Evolutionary conservation across 345 rosid species (phyloP).

Genomic region (Citrus trifoliata): DNA sequence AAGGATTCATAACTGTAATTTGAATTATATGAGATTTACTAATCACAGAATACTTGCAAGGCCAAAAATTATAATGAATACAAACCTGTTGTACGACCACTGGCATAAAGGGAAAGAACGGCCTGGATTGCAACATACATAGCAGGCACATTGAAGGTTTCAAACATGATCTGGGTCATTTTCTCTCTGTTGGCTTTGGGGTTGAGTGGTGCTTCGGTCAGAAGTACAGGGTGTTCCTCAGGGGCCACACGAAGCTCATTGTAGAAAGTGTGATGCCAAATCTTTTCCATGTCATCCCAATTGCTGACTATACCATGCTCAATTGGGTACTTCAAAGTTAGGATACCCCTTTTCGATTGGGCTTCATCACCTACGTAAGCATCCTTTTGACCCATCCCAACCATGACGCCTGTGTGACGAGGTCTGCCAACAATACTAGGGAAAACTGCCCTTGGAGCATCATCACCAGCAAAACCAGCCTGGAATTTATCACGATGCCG

Average conservation of each 20-base stretch:
- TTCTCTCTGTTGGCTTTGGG: constrained; percentile 65
- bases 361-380: constrained; percentile 52
- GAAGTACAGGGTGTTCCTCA: constrained; percentile 63
- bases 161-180: constrained; percentile 53
- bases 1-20: not conserved
- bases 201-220: constrained; percentile 60
- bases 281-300: constrained; percentile 58
- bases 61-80: not conserved
- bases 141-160: constrained; percentile 42
- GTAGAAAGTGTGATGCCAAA: constrained; percentile 54
- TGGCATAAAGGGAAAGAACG: constrained; percentile 61
- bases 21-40: not conserved
- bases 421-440: constrained; percentile 56
- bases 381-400: constrained; percentile 56
- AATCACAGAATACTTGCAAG: not conserved
- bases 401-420: constrained; percentile 51
- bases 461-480: constrained; percentile 66
- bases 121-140: constrained; percentile 53
- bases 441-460: constrained; percentile 70
- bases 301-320: constrained; percentile 53
- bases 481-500: not conserved
- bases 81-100: constrained; percentile 62
- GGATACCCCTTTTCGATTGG: constrained; percentile 48
- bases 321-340: constrained; percentile 48
- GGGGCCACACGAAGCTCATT: constrained; percentile 59